These are phyloP conservation scores for Pseudopyricularia javanii DNA, from an alignment of 2,329 filamentous ascomycete genomes.

Conservation along the genomic window DNA sequence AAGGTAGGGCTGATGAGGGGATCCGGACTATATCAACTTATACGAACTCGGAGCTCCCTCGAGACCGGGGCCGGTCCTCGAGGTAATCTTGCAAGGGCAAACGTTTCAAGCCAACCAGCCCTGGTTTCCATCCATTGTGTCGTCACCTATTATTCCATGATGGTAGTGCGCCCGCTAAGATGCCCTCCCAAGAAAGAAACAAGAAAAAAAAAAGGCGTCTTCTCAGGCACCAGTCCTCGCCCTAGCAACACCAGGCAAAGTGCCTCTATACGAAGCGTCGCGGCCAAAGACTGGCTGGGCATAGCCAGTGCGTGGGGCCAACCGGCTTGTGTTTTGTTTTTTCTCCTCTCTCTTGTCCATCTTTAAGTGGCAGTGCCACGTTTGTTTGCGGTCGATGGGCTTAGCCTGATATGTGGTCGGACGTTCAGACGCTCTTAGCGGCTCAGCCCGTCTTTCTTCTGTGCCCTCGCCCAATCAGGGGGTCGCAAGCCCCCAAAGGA, in stretches of 20 bases:
- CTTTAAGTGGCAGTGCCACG: no score
- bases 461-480: not conserved
- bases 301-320: no score
- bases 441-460: not conserved
- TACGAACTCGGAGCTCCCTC: not conserved
- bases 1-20: not conserved
- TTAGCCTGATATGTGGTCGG: no score
- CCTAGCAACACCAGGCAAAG: no score
- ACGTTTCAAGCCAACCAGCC: not conserved
- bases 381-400: no score
- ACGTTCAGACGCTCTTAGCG: not conserved
- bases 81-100: not conserved
- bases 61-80: not conserved
- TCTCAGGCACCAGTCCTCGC: no score
- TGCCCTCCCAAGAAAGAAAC: not conserved
- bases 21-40: not conserved
- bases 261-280: no score
- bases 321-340: no score
- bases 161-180: not conserved
- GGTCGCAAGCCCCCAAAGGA: not conserved
- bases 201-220: no score
- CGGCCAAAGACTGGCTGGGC: no score
- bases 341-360: no score
- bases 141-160: not conserved
- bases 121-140: not conserved